Conservation (phyloP, 106 monocot genomes). For the Dendrobium huoshanense region DNA sequence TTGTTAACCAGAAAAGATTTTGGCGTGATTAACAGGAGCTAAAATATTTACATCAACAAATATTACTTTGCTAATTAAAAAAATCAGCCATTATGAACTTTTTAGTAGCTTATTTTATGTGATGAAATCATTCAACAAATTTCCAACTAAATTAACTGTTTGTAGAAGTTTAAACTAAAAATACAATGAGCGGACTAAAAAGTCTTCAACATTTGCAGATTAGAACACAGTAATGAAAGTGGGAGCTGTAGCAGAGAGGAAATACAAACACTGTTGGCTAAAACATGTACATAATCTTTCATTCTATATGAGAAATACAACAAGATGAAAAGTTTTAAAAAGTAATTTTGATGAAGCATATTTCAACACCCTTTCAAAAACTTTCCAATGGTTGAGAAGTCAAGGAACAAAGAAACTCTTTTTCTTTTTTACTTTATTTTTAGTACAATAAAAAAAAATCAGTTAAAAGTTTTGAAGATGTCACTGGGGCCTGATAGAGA, state of each 20-base stretch:
- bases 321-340: not conserved
- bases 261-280: not conserved
- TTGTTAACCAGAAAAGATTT: no score
- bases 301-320: not conserved
- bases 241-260: not conserved
- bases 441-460: not conserved
- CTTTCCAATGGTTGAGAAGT: not conserved
- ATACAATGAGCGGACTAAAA: not conserved
- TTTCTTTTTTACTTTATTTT: no score
- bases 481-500: not conserved
- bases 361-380: not conserved
- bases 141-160: not conserved
- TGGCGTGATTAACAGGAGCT: no score
- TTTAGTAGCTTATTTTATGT: no score
- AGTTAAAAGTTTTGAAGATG: not conserved
- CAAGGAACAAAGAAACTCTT: not conserved
- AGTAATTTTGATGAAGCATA: not conserved
- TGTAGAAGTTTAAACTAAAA: not conserved
- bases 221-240: not conserved
- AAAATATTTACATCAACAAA: no score
- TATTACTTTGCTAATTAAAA: not conserved
- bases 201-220: not conserved
- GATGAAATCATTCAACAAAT: no score
- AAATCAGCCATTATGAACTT: not conserved
- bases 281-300: not conserved